These are phyloP conservation scores for Coprinopsis sp. DNA, from an alignment of 768 basidiomycete genomes.

Conservation along the genomic window DNA sequence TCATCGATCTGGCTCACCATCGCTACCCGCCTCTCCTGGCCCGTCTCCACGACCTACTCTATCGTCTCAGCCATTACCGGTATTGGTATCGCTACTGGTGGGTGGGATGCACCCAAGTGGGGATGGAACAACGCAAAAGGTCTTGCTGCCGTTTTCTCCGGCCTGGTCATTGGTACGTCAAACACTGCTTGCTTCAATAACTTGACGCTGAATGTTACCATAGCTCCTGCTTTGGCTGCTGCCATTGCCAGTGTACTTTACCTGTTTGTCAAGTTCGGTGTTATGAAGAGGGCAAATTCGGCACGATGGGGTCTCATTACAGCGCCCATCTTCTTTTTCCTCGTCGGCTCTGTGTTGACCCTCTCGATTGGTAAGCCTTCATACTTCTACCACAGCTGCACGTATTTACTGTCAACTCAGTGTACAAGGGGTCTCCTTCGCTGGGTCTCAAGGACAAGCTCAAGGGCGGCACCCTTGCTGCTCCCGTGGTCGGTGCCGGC, in stretches of 20 bases:
- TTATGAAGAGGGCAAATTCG: slow-evolving; percentile 20
- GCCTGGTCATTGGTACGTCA: slow-evolving; percentile 19
- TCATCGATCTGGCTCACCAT: slow-evolving; percentile 15
- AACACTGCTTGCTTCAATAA: not conserved
- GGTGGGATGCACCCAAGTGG: slow-evolving; percentile 21
- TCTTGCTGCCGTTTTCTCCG: slow-evolving; percentile 23
- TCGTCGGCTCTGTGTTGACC: slow-evolving; percentile 21
- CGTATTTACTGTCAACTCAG: no score
- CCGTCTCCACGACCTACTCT: slow-evolving; percentile 25
- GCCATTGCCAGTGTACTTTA: slow-evolving; percentile 13
- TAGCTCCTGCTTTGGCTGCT: slow-evolving; percentile 20
- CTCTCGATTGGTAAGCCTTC: slow-evolving; percentile 17
- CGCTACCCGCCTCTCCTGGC: slow-evolving; percentile 9
- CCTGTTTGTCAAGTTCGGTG: slow-evolving; percentile 21
- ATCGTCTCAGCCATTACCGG: slow-evolving; percentile 22
- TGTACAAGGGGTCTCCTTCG: slow-evolving; percentile 23
- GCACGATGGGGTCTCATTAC: slow-evolving; percentile 19
- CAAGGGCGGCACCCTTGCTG: slow-evolving; percentile 12
- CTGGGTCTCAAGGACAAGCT: slow-evolving; percentile 19
- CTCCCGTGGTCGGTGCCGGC: slow-evolving; percentile 19
- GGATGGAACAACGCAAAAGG: slow-evolving; percentile 26
- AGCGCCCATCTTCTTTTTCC: slow-evolving; percentile 24
- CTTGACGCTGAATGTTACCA: not conserved
- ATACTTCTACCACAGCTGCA: not conserved
- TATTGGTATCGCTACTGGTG: slow-evolving; percentile 22